A percentile compares a stretch with the other conserved stretches of the same genome.
Evolutionary conservation across 805 yeast genomes (phyloP).

Genomic region (Candida namnaoensis): DNA sequence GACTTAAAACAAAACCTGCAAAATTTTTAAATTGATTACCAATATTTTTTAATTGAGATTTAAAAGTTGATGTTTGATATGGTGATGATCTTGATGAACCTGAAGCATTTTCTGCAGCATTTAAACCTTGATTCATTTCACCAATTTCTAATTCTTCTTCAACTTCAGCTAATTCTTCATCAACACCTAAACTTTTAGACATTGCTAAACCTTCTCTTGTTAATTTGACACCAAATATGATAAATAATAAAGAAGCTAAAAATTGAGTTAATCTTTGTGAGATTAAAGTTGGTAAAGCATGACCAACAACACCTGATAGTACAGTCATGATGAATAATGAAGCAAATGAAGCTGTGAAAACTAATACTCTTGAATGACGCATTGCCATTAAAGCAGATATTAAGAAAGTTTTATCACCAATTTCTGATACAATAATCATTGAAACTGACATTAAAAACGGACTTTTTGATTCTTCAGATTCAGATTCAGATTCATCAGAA

Average conservation of each 20-base stretch:
- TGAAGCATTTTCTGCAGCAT: constrained; percentile 42
- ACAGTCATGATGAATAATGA: constrained; percentile 89
- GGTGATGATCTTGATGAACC: neutral
- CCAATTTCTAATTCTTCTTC: constrained; percentile 80
- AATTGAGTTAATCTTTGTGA: constrained; percentile 76
- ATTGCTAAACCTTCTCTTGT: constrained; percentile 75
- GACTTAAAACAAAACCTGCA: constrained; percentile 63
- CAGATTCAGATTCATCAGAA: neutral
- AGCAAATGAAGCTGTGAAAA: constrained; percentile 81
- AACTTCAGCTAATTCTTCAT: constrained; percentile 93
- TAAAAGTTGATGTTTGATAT: neutral
- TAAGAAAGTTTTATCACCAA: constrained; percentile 95
- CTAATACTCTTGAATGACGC: constrained; percentile 78
- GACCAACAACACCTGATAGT: constrained; percentile 86
- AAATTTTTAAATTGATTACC: constrained; percentile 39
- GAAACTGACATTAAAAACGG: constrained; percentile 73
- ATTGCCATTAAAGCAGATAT: constrained; percentile 98
- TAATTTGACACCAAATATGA: constrained; percentile 74
- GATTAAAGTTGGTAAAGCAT: constrained; percentile 75
- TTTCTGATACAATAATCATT: constrained; percentile 93
- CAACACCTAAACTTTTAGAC: constrained; percentile 80
- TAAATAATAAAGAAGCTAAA: constrained; percentile 71
- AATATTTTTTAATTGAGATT: no score
- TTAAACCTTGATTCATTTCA: constrained; percentile 41
- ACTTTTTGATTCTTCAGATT: no score